phyloP scores from a whole-genome alignment of 2,329 filamentous ascomycete species.

The Piedraia hortae region DNA sequence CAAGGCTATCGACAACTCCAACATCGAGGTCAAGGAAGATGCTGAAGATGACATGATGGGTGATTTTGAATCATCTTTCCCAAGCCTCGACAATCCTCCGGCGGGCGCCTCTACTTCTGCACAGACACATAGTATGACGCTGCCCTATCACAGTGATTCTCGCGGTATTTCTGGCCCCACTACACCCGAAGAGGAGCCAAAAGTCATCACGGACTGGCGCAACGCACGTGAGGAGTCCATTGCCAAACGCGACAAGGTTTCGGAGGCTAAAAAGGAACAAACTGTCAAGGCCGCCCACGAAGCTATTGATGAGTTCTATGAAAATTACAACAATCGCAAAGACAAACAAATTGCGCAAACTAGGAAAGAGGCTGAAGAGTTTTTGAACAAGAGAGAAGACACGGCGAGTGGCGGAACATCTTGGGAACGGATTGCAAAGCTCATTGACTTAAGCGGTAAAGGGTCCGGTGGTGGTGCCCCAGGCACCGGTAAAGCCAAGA shows the following conservation, averaged over 20 bases:
- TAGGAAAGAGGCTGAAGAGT: constrained; percentile 75
- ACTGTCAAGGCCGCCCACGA: constrained; percentile 72
- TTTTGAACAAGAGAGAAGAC: constrained; percentile 67
- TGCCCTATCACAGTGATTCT: constrained; percentile 31
- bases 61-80: constrained; percentile 72
- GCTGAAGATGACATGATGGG: constrained; percentile 15
- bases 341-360: constrained; percentile 81
- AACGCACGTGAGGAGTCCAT: constrained; percentile 64
- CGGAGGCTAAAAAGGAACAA: constrained; percentile 53
- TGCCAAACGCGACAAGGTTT: constrained; percentile 60
- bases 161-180: not conserved
- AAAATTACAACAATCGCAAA: constrained; percentile 96
- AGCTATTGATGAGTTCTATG: constrained; percentile 97
- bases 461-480: constrained; percentile 60
- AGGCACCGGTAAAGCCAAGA: constrained; percentile 84
- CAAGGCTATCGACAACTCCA: constrained; percentile 13
- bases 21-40: constrained; percentile 3
- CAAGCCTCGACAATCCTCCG: constrained; percentile 48
- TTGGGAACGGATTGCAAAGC: constrained; percentile 93
- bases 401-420: constrained; percentile 83
- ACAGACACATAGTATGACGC: no score
- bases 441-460: constrained; percentile 94
- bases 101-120: constrained; percentile 58
- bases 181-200: constrained; percentile 45
- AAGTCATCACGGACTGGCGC: constrained; percentile 74